Conservation (phyloP, 306 rosid species). For the Gastrolobium villosum region DNA sequence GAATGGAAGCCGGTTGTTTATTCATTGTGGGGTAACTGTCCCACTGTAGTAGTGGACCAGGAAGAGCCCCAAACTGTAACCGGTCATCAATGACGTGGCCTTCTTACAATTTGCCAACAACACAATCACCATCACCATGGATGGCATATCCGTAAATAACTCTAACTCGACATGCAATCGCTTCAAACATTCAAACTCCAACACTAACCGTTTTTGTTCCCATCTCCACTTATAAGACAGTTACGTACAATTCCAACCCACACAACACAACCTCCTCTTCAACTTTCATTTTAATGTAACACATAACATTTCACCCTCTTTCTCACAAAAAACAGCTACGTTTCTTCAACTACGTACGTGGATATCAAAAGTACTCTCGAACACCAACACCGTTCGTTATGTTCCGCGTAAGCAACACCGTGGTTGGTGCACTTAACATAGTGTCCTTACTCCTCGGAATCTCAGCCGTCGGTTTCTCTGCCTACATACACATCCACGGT, state of each 20-base stretch:
- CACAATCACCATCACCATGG: background rate
- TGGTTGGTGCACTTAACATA: conserved; percentile 66
- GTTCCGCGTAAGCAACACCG: conserved; percentile 73
- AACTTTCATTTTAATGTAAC: too few species aligned
- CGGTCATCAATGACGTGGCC: conserved; percentile 16
- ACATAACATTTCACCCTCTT: background rate
- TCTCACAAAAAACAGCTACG: background rate
- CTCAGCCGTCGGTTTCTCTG: conserved; percentile 54
- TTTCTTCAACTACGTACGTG: background rate
- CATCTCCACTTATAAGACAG: conserved; percentile 26
- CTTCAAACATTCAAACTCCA: conserved; percentile 1
- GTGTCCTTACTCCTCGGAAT: conserved; percentile 62
- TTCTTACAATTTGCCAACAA: background rate
- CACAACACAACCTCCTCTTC: background rate
- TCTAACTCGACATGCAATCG: background rate
- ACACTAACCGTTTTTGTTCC: background rate
- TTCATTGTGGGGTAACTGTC: background rate
- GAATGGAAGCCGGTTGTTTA: too few species aligned
- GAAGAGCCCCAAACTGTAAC: background rate
- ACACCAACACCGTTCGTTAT: background rate
- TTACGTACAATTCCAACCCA: conserved; percentile 1
- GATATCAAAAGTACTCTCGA: too few species aligned
- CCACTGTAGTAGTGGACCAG: background rate
- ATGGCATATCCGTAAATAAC: conserved; percentile 33
- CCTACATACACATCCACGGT: conserved; percentile 57